phyloP scores from a whole-genome alignment of 805 yeast species.

The Wickerhamiella australiensis region DNA sequence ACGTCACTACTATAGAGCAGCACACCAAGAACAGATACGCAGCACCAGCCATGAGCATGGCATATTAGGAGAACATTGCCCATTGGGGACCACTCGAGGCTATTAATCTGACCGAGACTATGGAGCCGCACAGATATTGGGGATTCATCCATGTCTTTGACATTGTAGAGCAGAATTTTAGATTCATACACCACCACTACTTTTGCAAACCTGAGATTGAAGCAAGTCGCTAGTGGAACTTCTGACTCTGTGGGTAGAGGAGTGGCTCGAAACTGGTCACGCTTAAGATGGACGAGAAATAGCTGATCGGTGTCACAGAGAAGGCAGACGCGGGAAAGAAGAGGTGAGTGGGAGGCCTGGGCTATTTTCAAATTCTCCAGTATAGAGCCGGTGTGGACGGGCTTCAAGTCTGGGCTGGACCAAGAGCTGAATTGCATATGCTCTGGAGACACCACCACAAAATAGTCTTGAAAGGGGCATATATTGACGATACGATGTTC shows the following conservation, averaged over 20 bases:
- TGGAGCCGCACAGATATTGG: slow-evolving; percentile 26
- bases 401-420: slow-evolving; percentile 10
- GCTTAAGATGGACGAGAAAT: slow-evolving; percentile 8
- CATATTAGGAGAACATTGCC: slow-evolving; percentile 28
- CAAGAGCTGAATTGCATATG: slow-evolving; percentile 19
- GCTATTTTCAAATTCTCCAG: neutral
- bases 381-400: slow-evolving; percentile 3
- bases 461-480: slow-evolving; percentile 20
- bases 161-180: slow-evolving; percentile 31
- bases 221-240: slow-evolving; percentile 23
- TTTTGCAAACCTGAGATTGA: slow-evolving; percentile 34
- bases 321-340: slow-evolving; percentile 6
- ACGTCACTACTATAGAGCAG: slow-evolving; percentile 25
- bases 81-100: slow-evolving; percentile 31
- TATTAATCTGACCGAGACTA: slow-evolving; percentile 24
- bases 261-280: slow-evolving; percentile 1
- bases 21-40: slow-evolving; percentile 39
- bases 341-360: slow-evolving; percentile 7
- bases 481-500: slow-evolving; percentile 26
- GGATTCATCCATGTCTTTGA: slow-evolving; percentile 22
- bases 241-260: neutral
- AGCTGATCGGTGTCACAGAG: slow-evolving; percentile 4
- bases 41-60: slow-evolving; percentile 36
- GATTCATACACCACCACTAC: slow-evolving; percentile 32
- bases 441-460: slow-evolving; percentile 20